phyloP scores from a whole-genome alignment of 1,284 basidiomycete genomes.

The Apiotrichum montevideense region DNA sequence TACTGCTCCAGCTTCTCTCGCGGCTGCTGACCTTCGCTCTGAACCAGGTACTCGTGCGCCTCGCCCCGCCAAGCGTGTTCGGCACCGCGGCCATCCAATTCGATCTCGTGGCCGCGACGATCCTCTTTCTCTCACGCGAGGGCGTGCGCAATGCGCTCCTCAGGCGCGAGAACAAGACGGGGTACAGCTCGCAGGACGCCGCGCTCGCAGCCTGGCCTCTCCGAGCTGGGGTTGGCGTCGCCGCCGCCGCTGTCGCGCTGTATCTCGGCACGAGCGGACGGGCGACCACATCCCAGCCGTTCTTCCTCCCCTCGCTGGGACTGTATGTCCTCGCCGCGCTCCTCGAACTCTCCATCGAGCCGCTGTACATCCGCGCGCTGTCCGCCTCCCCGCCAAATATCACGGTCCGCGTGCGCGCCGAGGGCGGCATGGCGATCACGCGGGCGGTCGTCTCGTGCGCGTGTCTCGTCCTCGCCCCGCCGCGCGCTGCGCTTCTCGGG shows the following conservation, averaged over 20 bases:
- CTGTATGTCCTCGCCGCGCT: slow-evolving; percentile 69
- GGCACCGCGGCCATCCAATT: slow-evolving; percentile 81
- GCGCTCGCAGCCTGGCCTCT: slow-evolving; percentile 53
- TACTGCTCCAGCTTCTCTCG: slow-evolving; percentile 78
- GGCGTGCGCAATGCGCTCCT: slow-evolving; percentile 79
- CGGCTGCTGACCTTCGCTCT: slow-evolving; percentile 78
- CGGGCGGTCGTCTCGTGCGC: slow-evolving; percentile 67
- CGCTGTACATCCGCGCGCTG: slow-evolving; percentile 72
- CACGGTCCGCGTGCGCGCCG: slow-evolving; percentile 65
- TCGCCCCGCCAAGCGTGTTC: slow-evolving; percentile 78
- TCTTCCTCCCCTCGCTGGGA: slow-evolving; percentile 59
- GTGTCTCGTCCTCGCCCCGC: slow-evolving; percentile 50
- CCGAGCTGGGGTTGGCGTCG: slow-evolving; percentile 57
- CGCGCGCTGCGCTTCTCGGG: slow-evolving; percentile 59
- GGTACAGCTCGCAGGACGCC: not conserved
- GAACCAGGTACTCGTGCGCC: slow-evolving; percentile 75
- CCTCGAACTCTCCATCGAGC: slow-evolving; percentile 72
- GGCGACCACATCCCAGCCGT: slow-evolving; percentile 57
- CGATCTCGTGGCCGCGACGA: slow-evolving; percentile 77
- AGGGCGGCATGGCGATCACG: slow-evolving; percentile 69
- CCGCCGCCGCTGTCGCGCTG: slow-evolving; percentile 51
- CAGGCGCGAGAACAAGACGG: slow-evolving; percentile 7
- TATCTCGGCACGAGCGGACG: slow-evolving; percentile 54
- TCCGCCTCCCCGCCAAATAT: slow-evolving; percentile 54
- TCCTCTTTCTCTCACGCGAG: slow-evolving; percentile 86